Base-by-base conservation (phyloP, 2,329 filamentous ascomycete genomes). In the Scedosporium aurantiacum region DNA sequence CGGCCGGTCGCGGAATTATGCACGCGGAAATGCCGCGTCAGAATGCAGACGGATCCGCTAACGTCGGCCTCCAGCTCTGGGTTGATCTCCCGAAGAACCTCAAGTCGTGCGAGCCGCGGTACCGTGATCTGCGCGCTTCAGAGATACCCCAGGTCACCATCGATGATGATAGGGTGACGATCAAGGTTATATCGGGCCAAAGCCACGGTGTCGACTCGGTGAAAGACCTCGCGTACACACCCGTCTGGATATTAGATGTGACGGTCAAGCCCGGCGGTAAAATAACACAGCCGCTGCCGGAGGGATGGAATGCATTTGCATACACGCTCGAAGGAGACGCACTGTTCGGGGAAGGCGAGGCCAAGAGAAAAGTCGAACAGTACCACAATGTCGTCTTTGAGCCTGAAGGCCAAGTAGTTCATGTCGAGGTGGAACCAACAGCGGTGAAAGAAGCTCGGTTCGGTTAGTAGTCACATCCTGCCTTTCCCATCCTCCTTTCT, bases 1-100 rank as follows among this genome's bases (percentile, higher is more conserved):
- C 93, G 0, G 93, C 93, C 1, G 93, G 93, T 3, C 79, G 82
- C 21, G 93, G 93, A 50, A 95, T 97, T 68, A 89, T 97, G 73
- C 94, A 97, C 74, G 90, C 92, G 43, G 93, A 97, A 75, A 97
- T 97, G 91, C 93, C 93, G 8, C 82, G 84, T 61, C 84, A 89
- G 70, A 90, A 91, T 70, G 72, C 80, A 0, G 89, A 94, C 71
- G 90, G 90, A 58, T 83, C 79, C 62, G 78, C 87, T 63, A 96
- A 92, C 72, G 82, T 95, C 60, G 93, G 93, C 40, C 83, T 97
- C 76, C 94, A 97, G 77, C 80, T 97, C 23, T 97, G 94, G 93
- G 92, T 97, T 56, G 93, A 97, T 71, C 78, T 97, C 10, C 93
- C 94, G 5, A 76, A 84, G 69, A 74, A 87, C 43, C 80, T 97